Evolutionary conservation across 2,329 filamentous ascomycete genomes (phyloP), one percentile per base, ranked within the genome.

Genomic region (Chaetomium olivaceum): DNA sequence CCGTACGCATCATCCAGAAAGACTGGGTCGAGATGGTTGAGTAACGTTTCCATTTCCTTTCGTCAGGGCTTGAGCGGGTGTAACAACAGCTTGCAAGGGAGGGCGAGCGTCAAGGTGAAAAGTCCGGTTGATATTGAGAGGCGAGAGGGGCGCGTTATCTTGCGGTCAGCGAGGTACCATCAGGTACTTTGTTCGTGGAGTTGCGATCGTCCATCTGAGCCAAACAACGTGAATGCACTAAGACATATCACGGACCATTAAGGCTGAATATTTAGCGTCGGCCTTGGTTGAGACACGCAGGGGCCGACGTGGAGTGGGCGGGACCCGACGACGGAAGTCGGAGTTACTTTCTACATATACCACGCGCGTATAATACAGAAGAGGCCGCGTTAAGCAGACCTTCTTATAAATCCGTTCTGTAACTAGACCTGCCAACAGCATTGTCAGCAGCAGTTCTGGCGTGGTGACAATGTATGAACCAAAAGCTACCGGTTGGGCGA

Each of bases 121-220:
- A 39, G 11, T 25, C 31, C 11, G 16, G 4, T 23, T 57, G 9
- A 57, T 57, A 39, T 57, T 39, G 11, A n/a, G 54, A 46, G 33
- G 55, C n/a, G 21, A 4, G 5, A 3, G 3, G 9, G n/a, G 36
- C 2, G 36, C n/a, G 23, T 4, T n/a, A 19, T 27, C 16, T 58
- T 29, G 56, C 56, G 56, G 56, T 58, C 56, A 58, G 19, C 21
- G 56, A 57, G 56, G 56, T 58, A 58, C 56, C 14, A n/a, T 14
- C 12, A 16, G n/a, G 23, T 58, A 58, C 56, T 58, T 25, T 31
- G 51, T 29, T 6, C 6, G 3, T n/a, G 51, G 51, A 25, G 14
- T 31, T 31, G 16, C 23, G 51, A n/a, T 31, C 54, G 21, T 33
- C 54, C 31, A 39, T 57, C 31, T 39, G 6, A n/a, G 6, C 54